Evolutionary conservation across 179 eudicot genomes (phyloP), one percentile per base, ranked within the genome.

Genomic region (Drosera spatulata): DNA sequence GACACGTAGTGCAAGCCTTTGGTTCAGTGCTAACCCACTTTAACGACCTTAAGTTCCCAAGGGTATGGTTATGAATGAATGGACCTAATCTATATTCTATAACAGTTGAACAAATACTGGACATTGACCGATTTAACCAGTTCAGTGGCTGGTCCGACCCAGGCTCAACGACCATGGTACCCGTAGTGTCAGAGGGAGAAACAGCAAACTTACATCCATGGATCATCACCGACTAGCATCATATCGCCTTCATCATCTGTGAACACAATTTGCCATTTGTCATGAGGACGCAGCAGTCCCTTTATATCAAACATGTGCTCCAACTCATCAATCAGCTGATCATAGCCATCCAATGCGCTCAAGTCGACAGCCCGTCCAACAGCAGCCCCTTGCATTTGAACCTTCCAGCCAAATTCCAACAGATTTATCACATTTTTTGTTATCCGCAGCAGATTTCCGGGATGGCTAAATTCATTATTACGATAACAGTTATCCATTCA

Each of bases 221-320:
- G 99, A 66, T 93, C 85, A 66, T 89, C 99, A 33, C 97, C 99
- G 50, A 85, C 84, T 38, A 89, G 95, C 99, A 93, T 93, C 90
- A 81, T 81, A 64, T 93, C 97, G 9, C 95, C 99, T 64, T 93
- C 99, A 56, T 89, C 79, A 44, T 93, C 99, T 5, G 95, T 81
- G 54, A 77, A 93, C 39, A 86, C 85, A 13, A 93, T 70, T 75
- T 85, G 82, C 99, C 97, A 93, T 62, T 81, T 82, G 39, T 75
- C 82, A 44, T 81, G 75, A 5, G 74, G 65, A n/a, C 64, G 69
- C 5, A 93, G 81, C 75, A 84, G 84, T 42, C 97, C 97, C 64
- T 77, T 75, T 7, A 89, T 78, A 33, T 85, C 90, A 57, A 93
- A 93, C 75, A 89, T 86, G 12, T 74, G 73, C 71, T 93, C 99